A percentile compares a stretch with the other conserved stretches of the same genome.
Conservation (phyloP, 2,329 filamentous ascomycete genomes). For the Allantophomopsis lycopodina region DNA sequence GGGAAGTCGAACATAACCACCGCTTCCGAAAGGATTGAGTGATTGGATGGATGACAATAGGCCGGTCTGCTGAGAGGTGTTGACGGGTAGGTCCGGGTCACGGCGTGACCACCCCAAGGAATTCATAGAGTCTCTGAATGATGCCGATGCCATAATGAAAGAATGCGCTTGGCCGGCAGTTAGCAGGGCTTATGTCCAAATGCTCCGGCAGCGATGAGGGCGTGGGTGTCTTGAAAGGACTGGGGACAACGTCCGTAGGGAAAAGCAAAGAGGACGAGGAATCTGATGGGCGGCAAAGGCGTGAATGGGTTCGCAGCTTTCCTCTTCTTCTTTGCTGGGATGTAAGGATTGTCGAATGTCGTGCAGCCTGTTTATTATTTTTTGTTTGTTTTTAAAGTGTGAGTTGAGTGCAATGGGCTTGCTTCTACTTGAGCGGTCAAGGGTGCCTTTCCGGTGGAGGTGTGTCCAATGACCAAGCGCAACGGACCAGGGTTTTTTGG, state of each 20-base stretch:
- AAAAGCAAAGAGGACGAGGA: too few relatives aligned
- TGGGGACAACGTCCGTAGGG: too few relatives aligned
- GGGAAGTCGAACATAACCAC: slow-evolving; percentile 83
- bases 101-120: slow-evolving; percentile 89
- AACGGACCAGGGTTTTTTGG: neutral
- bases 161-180: neutral
- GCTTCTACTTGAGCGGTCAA: neutral
- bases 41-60: slow-evolving; percentile 71
- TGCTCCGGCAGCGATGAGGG: too few relatives aligned
- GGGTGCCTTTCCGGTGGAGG: slow-evolving; percentile 2
- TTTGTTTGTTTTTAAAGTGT: neutral
- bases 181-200: too few relatives aligned
- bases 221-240: too few relatives aligned
- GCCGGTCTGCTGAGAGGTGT: slow-evolving; percentile 56
- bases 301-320: too few relatives aligned
- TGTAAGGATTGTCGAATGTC: slow-evolving; percentile 1
- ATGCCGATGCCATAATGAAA: slow-evolving; percentile 62
- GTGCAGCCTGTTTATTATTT: too few relatives aligned
- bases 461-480: slow-evolving; percentile 18
- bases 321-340: neutral
- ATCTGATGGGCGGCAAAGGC: too few relatives aligned
- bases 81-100: slow-evolving; percentile 62
- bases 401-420: neutral
- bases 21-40: slow-evolving; percentile 74
- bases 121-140: slow-evolving; percentile 90